Evolutionary conservation across 2,329 filamentous ascomycete genomes (phyloP).

Genomic region (Amphichorda felina): DNA sequence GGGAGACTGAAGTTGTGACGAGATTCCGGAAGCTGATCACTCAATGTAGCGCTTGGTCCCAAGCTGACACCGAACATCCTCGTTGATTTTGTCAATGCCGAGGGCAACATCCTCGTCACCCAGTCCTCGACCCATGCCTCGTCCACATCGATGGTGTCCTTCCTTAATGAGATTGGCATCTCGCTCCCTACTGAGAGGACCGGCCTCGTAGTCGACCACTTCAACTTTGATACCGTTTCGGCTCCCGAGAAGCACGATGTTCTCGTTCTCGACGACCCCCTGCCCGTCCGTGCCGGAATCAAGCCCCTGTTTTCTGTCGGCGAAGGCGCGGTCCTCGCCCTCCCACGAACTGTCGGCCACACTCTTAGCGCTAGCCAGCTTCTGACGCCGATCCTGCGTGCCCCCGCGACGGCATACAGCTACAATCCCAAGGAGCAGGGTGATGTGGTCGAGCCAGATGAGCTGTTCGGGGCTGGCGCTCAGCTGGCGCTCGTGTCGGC

Average conservation of each 20-base stretch:
- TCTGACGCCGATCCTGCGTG: slow-evolving; percentile 70
- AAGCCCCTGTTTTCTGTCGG: slow-evolving; percentile 61
- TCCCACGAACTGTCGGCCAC: slow-evolving; percentile 74
- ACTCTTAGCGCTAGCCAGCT: slow-evolving; percentile 67
- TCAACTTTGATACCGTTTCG: slow-evolving; percentile 74
- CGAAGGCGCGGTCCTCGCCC: slow-evolving; percentile 51
- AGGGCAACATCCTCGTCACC: slow-evolving; percentile 83
- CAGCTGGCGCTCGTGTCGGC: slow-evolving; percentile 79
- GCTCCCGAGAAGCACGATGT: slow-evolving; percentile 81
- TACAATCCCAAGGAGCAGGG: slow-evolving; percentile 86
- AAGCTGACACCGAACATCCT: slow-evolving; percentile 76
- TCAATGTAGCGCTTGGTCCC: slow-evolving; percentile 62
- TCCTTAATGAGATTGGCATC: slow-evolving; percentile 83
- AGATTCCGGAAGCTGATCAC: slow-evolving; percentile 3
- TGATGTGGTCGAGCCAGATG: slow-evolving; percentile 52
- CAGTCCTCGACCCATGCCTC: slow-evolving; percentile 62
- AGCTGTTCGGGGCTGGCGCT: slow-evolving; percentile 71
- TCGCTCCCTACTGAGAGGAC: slow-evolving; percentile 76
- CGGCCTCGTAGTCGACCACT: slow-evolving; percentile 84
- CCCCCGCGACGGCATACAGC: slow-evolving; percentile 76
- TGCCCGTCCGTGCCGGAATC: slow-evolving; percentile 51
- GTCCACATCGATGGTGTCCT: slow-evolving; percentile 60
- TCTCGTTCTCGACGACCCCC: slow-evolving; percentile 62
- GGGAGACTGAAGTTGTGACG: background rate
- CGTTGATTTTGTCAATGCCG: slow-evolving; percentile 80